Base-by-base conservation (phyloP, 2,329 filamentous ascomycete genomes). In the Epichloe hybrida region DNA sequence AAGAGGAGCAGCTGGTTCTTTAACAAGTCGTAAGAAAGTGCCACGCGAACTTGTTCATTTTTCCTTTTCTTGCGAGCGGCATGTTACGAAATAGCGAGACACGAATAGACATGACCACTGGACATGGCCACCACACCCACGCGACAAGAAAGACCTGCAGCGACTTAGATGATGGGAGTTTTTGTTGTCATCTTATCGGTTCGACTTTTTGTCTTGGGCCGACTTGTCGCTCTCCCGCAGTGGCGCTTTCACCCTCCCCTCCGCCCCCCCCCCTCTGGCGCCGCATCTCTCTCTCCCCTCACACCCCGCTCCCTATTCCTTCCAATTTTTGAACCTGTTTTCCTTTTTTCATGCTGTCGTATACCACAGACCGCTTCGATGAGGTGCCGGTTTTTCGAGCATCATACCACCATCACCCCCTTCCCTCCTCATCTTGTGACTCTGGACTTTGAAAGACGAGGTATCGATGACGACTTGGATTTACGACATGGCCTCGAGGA, bases 1-100 rank as follows among this genome's bases (percentile, higher is more conserved):
- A 87, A 86, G 77, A 75, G 83, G 60, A 80, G 76, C 61, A 86
- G 81, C 65, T 86, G 83, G 83, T 86, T 86, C 71, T 86, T 84
- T 67, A 80, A 83, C 67, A 81, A 83, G 70, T 73, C 69, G 58
- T 72, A 67, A 59, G 37, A 4, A 59, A 45, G 5, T 50, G 21
- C 34, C 11, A 13, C 15, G 42, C 21, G 31, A 59, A 11, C 11
- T 15, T 23, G 15, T 11, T 31, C 3, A 11, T 31, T 31, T 31
- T 31, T 9, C 4, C 20, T 47, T 50, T 50, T 44, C 47, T 41
- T 52, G 27, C n/a, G 35, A 38, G 13, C 46, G 37, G 46, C 49
- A 37, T 49, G 50, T 42, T 41, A 45, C 48, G 52, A 51, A 44
- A 40, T 51, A 54, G 47, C 47, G 52, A 50, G 37, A 44, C 41